These are phyloP conservation scores for Nyctanthes arbortristis DNA, from an alignment of 257 asterid genomes.

Conservation along the genomic window DNA sequence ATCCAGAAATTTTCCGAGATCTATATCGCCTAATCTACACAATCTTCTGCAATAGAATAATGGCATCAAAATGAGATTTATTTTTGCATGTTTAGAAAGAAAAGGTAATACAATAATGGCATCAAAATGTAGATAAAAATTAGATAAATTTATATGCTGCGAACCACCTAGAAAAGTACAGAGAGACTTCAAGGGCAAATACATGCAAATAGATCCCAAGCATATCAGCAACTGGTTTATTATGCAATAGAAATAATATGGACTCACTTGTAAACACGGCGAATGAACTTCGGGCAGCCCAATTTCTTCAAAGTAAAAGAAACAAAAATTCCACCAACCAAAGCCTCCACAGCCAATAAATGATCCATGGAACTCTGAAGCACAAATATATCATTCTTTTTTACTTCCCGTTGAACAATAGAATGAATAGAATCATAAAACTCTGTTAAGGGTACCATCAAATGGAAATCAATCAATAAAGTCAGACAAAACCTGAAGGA, in stretches of 20 bases:
- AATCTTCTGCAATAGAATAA: conserved; percentile 55
- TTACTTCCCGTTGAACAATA: conserved; percentile 18
- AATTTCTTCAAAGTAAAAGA: conserved; percentile 47
- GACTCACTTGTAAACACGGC: conserved; percentile 58
- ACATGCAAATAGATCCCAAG: background rate
- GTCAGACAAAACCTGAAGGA: conserved; percentile 72
- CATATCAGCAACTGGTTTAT: conserved; percentile 5
- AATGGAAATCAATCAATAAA: conserved; percentile 3
- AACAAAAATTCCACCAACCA: conserved; percentile 54
- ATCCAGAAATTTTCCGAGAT: conserved; percentile 27
- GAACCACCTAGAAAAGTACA: background rate
- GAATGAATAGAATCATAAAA: background rate
- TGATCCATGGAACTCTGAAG: conserved; percentile 79
- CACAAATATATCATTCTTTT: conserved; percentile 17
- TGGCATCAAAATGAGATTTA: conserved; percentile 14
- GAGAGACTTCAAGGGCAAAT: background rate
- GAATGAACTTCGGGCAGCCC: conserved; percentile 45
- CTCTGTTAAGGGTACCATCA: conserved; percentile 1
- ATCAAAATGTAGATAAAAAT: background rate
- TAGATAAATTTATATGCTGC: background rate
- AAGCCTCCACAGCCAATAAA: conserved; percentile 68
- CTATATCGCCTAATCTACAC: conserved; percentile 33
- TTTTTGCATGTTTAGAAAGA: conserved; percentile 12
- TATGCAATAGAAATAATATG: conserved; percentile 1
- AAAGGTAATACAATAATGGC: background rate